These are phyloP conservation scores for Fraxinus dipetala DNA, from an alignment of 305 asterid species.

Conservation along the genomic window DNA sequence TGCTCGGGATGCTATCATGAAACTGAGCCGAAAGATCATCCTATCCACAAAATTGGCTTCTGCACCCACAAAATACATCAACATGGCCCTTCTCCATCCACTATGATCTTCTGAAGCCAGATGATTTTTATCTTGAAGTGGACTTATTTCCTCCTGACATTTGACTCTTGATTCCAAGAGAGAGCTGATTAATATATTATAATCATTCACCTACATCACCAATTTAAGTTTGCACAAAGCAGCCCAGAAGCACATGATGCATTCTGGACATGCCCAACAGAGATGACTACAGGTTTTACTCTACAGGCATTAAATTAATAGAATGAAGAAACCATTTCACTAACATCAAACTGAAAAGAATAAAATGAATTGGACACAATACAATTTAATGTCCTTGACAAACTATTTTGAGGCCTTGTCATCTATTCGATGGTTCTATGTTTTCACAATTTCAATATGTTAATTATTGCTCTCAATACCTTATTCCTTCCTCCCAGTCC, in stretches of 20 bases:
- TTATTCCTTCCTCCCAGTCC: not conserved
- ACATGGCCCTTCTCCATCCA: not conserved
- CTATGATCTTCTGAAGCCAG: not conserved
- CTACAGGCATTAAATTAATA: not conserved
- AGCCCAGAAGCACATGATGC: not conserved
- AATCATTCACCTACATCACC: slow-evolving; percentile 1
- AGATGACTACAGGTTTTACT: not conserved
- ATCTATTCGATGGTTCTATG: slow-evolving; percentile 14
- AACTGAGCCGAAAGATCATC: too few species aligned
- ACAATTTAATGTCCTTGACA: slow-evolving; percentile 6
- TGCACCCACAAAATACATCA: slow-evolving; percentile 10
- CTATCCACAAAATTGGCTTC: too few species aligned
- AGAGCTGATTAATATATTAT: slow-evolving; percentile 3
- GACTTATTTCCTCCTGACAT: not conserved
- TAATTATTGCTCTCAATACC: slow-evolving; percentile 4
- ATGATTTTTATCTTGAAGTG: not conserved
- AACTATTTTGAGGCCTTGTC: slow-evolving; percentile 13
- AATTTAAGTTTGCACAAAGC: not conserved
- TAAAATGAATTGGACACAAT: not conserved
- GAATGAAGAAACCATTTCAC: not conserved
- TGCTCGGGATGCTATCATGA: not conserved
- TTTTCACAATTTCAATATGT: not conserved
- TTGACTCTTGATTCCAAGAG: not conserved
- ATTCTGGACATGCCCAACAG: slow-evolving; percentile 9
- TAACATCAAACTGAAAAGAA: not conserved